Percentiles rank a stretch among this genome's conserved stretches.
phyloP scores from a whole-genome alignment of 2,329 filamentous ascomycete species.

The Arachnopeziza araneosa region DNA sequence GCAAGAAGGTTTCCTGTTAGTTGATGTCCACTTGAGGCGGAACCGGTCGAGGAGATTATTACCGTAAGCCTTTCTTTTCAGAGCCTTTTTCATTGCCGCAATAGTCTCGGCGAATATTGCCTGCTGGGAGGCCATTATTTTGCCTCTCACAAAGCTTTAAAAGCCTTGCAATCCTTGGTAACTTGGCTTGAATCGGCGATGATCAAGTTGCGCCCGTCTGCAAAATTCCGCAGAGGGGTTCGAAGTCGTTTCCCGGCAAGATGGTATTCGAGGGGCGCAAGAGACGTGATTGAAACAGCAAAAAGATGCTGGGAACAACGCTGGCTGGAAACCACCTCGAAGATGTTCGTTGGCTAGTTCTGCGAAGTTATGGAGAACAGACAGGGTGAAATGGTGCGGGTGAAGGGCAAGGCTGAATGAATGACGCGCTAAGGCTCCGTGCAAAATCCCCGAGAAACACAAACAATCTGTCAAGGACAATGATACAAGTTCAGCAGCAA shows the following conservation, averaged over 20 bases:
- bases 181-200: not conserved
- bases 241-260: not conserved
- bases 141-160: not conserved
- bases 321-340: not conserved
- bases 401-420: not conserved
- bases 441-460: not conserved
- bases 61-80: slow-evolving; percentile 61
- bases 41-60: slow-evolving; percentile 11
- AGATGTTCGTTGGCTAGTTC: not conserved
- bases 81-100: slow-evolving; percentile 60
- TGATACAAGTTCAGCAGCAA: not conserved
- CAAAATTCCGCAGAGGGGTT: slow-evolving; percentile 11
- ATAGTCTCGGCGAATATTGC: slow-evolving; percentile 62
- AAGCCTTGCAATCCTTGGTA: not conserved
- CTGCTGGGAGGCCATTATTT: slow-evolving; percentile 50
- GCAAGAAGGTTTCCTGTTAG: slow-evolving; percentile 19
- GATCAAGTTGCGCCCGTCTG: slow-evolving; percentile 5
- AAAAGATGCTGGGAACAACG: not conserved
- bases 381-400: not conserved
- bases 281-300: not conserved
- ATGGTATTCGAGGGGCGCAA: not conserved
- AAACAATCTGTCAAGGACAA: not conserved
- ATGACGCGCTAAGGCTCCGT: not conserved
- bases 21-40: slow-evolving; percentile 15
- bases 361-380: not conserved